Evolutionary conservation across 305 asterid genomes (phyloP).

Genomic region (Fraxinus velutina): DNA sequence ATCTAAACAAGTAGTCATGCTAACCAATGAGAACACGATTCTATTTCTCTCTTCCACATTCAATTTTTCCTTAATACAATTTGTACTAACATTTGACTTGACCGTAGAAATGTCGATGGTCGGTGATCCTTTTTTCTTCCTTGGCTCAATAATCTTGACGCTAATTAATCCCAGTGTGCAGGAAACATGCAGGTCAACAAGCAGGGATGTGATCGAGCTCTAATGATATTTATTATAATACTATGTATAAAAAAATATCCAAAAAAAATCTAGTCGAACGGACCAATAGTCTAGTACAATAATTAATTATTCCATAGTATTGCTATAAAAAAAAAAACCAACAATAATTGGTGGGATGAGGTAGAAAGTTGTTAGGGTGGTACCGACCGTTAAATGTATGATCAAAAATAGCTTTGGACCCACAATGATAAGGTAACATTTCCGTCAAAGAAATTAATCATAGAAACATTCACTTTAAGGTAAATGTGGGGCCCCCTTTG

Average conservation of each 20-base stretch:
- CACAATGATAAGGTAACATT: conserved; percentile 3
- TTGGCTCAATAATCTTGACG: background rate
- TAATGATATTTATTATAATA: background rate
- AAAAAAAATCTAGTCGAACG: background rate
- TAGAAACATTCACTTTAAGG: background rate
- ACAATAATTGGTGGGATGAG: background rate
- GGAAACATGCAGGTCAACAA: background rate
- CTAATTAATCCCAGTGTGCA: background rate
- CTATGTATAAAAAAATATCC: background rate
- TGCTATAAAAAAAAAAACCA: background rate
- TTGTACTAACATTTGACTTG: background rate
- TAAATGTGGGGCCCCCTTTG: conserved; percentile 4
- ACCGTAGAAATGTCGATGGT: background rate
- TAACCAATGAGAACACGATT: background rate
- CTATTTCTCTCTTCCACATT: background rate
- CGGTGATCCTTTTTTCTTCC: background rate
- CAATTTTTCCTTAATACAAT: background rate
- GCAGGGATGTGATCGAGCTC: background rate
- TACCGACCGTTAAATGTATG: conserved; percentile 13
- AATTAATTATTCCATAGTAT: background rate
- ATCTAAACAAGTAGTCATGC: background rate
- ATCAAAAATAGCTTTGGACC: conserved; percentile 19
- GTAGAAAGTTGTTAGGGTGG: background rate
- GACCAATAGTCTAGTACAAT: background rate
- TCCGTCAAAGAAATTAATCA: conserved; percentile 5